Evolutionary conservation across 129 eudicot species (phyloP).

Genomic region (Arctium minus): DNA sequence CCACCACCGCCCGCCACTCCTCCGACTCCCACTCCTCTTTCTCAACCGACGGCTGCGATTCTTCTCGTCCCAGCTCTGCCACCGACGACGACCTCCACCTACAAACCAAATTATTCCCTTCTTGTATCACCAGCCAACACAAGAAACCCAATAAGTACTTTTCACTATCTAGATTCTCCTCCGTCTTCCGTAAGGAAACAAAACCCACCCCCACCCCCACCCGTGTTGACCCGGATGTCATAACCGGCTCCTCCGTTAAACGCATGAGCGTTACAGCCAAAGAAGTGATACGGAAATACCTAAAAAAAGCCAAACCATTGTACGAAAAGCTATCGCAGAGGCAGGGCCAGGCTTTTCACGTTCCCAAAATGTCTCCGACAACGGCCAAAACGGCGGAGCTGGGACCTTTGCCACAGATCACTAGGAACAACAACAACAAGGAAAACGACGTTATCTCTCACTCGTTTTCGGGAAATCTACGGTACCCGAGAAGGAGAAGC

Average conservation of each 20-base stretch:
- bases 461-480: conserved; percentile 69
- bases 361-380: conserved; percentile 1
- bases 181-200: conserved; percentile 64
- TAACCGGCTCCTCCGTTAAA: conserved; percentile 33
- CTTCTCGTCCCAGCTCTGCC: conserved; percentile 75
- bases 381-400: not conserved
- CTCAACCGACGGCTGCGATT: conserved; percentile 44
- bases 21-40: conserved; percentile 50
- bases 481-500: conserved; percentile 51
- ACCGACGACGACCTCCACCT: conserved; percentile 50
- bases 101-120: not conserved
- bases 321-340: conserved; percentile 72
- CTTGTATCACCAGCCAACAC: not conserved
- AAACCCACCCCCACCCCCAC: not conserved
- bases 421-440: not conserved
- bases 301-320: conserved; percentile 75
- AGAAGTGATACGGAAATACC: conserved; percentile 66
- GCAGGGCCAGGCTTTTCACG: conserved; percentile 15
- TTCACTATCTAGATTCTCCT: conserved; percentile 59
- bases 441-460: conserved; percentile 18
- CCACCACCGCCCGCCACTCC: conserved; percentile 56
- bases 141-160: conserved; percentile 39
- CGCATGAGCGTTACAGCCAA: conserved; percentile 55
- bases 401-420: not conserved
- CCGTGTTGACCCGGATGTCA: conserved; percentile 9